Conservation (phyloP, 805 yeast species). For the Cyberlindnera suaveolens region DNA sequence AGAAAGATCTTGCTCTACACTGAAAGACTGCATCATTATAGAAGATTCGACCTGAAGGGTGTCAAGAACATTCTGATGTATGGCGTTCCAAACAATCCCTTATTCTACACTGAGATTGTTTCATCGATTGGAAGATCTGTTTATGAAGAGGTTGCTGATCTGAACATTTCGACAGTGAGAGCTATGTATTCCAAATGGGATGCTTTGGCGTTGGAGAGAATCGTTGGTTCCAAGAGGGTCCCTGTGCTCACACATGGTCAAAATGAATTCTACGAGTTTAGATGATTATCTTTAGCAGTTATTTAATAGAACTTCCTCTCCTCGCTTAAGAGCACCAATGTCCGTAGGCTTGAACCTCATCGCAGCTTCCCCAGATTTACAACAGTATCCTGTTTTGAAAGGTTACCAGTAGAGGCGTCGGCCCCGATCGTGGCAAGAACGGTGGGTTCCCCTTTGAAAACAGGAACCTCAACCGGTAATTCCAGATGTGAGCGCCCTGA, state of each 20-base stretch:
- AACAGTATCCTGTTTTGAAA: neutral
- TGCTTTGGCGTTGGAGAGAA: slow-evolving; percentile 66
- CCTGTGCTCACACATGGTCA: slow-evolving; percentile 63
- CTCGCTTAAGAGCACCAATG: too few relatives aligned
- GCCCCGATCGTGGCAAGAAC: neutral
- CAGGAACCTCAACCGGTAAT: neutral
- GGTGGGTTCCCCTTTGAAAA: too few relatives aligned
- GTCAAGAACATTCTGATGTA: slow-evolving; percentile 79
- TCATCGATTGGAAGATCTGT: slow-evolving; percentile 58
- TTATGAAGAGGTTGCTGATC: slow-evolving; percentile 44
- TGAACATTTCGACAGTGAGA: slow-evolving; percentile 52
- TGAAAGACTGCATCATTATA: slow-evolving; percentile 88
- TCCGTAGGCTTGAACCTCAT: neutral
- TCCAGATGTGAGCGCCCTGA: neutral
- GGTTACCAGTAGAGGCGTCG: neutral
- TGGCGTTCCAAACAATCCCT: slow-evolving; percentile 79
- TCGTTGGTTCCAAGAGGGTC: slow-evolving; percentile 75
- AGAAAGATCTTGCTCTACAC: slow-evolving; percentile 77
- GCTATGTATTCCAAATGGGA: slow-evolving; percentile 75
- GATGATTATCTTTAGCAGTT: slow-evolving; percentile 10
- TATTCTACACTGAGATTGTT: slow-evolving; percentile 73
- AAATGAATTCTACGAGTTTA: slow-evolving; percentile 72
- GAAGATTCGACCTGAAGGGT: slow-evolving; percentile 80
- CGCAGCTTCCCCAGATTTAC: slow-evolving; percentile 1
- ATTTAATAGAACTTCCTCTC: too few relatives aligned